Conservation (phyloP, 208 protist species). For the Leishmania major region DNA sequence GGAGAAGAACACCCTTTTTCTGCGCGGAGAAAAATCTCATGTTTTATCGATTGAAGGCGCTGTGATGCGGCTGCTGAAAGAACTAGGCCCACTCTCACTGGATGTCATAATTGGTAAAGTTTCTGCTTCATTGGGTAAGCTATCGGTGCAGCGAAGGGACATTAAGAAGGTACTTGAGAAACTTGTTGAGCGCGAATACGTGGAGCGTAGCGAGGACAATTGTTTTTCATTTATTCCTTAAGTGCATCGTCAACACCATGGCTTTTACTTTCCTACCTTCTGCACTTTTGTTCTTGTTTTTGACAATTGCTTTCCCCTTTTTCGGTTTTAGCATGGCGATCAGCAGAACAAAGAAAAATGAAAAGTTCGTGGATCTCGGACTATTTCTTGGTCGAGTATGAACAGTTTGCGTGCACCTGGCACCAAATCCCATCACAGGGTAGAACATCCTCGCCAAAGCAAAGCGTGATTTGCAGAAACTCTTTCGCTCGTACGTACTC, state of each 20-base stretch:
- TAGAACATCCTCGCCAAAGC: neutral
- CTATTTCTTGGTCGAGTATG: neutral
- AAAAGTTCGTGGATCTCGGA: neutral
- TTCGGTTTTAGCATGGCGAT: neutral
- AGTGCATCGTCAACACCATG: neutral
- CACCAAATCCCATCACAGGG: neutral
- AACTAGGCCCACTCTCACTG: conserved; percentile 14
- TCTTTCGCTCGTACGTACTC: neutral
- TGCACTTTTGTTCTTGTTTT: neutral
- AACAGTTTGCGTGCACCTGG: neutral
- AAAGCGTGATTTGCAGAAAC: neutral
- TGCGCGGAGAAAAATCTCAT: conserved; percentile 27
- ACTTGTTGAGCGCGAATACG: conserved; percentile 32
- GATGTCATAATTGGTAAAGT: conserved; percentile 15
- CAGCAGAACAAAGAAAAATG: neutral
- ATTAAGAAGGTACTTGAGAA: conserved; percentile 37
- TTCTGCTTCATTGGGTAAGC: conserved; percentile 5
- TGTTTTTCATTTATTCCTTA: conserved; percentile 28
- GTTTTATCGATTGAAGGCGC: conserved; percentile 21
- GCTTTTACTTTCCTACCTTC: neutral
- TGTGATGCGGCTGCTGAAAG: conserved; percentile 25
- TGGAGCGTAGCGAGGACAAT: conserved; percentile 18
- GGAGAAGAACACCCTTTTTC: conserved; percentile 18
- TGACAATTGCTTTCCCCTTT: neutral
- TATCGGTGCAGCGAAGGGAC: conserved; percentile 16